phyloP scores from a whole-genome alignment of 2,329 filamentous ascomycete genomes.

The Chrysosphaeria jannelii region DNA sequence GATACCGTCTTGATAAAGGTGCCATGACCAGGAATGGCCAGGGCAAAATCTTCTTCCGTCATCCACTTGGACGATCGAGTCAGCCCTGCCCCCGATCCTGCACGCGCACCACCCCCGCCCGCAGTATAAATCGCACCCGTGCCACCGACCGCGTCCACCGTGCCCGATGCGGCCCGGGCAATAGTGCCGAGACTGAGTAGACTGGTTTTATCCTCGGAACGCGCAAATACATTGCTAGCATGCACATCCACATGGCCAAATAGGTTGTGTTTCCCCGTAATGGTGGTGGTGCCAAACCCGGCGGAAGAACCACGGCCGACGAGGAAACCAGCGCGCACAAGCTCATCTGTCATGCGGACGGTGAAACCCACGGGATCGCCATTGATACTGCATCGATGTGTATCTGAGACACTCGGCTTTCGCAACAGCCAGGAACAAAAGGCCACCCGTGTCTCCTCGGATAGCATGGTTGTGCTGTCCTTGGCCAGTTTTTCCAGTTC shows the following conservation, averaged over 20 bases:
- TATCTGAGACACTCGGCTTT: conserved; percentile 7
- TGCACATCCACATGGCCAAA: no score
- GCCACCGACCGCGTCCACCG: conserved; percentile 37
- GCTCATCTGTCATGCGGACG: conserved; percentile 18
- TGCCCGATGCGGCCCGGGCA: conserved; percentile 34
- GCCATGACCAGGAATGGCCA: conserved; percentile 37
- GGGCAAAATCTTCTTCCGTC: conserved; percentile 12
- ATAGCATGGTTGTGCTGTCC: conserved; percentile 8
- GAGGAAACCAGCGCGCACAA: conserved; percentile 37
- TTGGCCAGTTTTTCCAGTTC: conserved; percentile 20
- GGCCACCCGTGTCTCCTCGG: conserved; percentile 14
- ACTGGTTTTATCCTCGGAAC: conserved; percentile 22
- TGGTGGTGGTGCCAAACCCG: conserved; percentile 3
- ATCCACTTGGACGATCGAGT: no score
- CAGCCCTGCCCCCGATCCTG: conserved; percentile 3
- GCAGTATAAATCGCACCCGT: conserved; percentile 30
- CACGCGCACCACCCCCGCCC: conserved; percentile 19
- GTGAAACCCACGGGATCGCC: conserved; percentile 8
- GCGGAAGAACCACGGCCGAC: conserved; percentile 14
- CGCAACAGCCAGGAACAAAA: conserved; percentile 22
- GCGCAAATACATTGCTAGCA: conserved; percentile 10
- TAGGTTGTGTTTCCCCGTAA: conserved; percentile 5
- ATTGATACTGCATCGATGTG: conserved; percentile 5
- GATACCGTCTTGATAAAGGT: conserved; percentile 33
- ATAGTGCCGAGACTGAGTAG: conserved; percentile 30